Base-by-base conservation (phyloP, 768 basidiomycete genomes). In the Wakefieldia striispora region DNA sequence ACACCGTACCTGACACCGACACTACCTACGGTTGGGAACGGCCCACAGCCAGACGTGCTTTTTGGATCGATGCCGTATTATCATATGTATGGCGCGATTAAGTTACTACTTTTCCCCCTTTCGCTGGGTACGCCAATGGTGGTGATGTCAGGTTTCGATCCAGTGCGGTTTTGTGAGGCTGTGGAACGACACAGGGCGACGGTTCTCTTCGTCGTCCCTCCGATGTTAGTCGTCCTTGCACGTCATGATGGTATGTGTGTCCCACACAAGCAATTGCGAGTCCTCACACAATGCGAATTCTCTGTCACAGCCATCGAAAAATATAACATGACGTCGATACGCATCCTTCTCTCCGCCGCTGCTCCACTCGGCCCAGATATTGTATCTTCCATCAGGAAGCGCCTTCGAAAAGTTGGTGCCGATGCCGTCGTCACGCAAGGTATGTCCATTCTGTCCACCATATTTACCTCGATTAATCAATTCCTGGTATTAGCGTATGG, bases 11-110 rank as follows among this genome's bases (percentile, higher is more conserved):
- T 24, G 24, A 29, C 27, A 70, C 79, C 70, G 1, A 72, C 49
- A 9, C 19, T 56, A 11, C 51, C 57, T 16, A 2, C 12, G 20
- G 34, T 42, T 4, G 16, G 29, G 3, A 21, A 39, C 8, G 43
- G 27, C 2, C 38, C 52, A 3, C 58, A 33, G 0, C 56, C 59
- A 1, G 87, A 88, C 50, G 69, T 70, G 8, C 65, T 85, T 51
- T 69, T 89, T 6, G 86, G 82, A 3, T 69, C 88, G 21, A 68
- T 92, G 6, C 89, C 88, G 3, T 80, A 75, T 52, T 76, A 65
- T 40, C 79, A 81, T 41, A 76, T 79, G 21, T 79, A 75, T 50
- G 77, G 86, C 21, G 76, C 75, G 3, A 74, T 83, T 44, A 84
- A 83, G 50, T 70, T 88, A n/a, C 49, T 91, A 1, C 73, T 79